phyloP scores from a whole-genome alignment of 2,329 filamentous ascomycete species.

The Sporothrix humicola region DNA sequence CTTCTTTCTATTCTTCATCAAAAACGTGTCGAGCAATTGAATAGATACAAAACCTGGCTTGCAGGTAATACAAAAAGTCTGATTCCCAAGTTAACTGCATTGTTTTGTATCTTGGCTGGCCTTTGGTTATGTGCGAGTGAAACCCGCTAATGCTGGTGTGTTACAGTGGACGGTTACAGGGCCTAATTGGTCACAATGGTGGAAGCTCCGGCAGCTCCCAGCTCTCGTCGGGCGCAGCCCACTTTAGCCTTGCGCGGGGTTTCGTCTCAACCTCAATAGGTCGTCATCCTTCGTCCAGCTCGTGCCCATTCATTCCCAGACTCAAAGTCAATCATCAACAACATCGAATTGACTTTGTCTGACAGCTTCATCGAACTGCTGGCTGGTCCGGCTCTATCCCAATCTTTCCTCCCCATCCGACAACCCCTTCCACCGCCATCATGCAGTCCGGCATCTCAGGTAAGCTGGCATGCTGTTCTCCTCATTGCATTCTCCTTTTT shows the following conservation, averaged over 20 bases:
- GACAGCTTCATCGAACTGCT: neutral
- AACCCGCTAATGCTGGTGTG: neutral
- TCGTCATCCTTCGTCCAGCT: neutral
- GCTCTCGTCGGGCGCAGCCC: constrained; percentile 13
- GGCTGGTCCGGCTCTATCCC: constrained; percentile 27
- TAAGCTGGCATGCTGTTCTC: constrained; percentile 45
- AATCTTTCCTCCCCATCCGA: neutral
- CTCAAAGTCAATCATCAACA: neutral
- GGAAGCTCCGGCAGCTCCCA: constrained; percentile 15
- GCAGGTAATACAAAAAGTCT: neutral
- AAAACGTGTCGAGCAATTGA: neutral
- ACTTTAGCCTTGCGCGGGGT: constrained; percentile 30
- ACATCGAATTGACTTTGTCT: neutral
- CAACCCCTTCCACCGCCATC: constrained; percentile 40
- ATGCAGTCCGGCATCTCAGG: constrained; percentile 85
- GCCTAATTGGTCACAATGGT: neutral
- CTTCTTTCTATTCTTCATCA: no score
- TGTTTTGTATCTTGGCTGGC: no score
- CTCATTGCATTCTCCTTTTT: neutral
- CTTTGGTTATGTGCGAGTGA: no score
- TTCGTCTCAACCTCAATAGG: neutral
- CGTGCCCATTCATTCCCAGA: neutral
- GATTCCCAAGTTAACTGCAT: neutral
- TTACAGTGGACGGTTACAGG: neutral
- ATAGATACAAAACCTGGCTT: neutral